Evolutionary conservation across 306 rosid species (phyloP).

Genomic region (Glycine tomentella): DNA sequence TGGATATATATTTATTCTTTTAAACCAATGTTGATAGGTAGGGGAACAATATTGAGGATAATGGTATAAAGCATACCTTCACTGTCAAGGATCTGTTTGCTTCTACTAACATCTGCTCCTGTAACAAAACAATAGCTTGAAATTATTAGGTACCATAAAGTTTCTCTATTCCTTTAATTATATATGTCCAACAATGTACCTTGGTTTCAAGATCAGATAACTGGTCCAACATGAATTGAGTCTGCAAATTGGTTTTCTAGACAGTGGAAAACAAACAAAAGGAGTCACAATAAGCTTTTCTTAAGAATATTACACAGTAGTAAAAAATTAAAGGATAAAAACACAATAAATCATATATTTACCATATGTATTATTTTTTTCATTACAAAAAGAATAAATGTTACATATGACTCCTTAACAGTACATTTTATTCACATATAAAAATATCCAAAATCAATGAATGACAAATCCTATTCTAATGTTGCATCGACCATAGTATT

Average conservation of each 20-base stretch:
- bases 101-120: constrained; percentile 84
- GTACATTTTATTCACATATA: too few relatives aligned
- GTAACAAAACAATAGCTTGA: constrained; percentile 27
- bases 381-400: background rate
- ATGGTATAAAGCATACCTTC: constrained; percentile 61
- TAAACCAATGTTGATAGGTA: background rate
- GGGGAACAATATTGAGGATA: constrained; percentile 1
- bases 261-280: constrained; percentile 15
- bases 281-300: constrained; percentile 26
- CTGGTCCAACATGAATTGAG: constrained; percentile 93
- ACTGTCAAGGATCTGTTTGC: constrained; percentile 81
- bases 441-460: too few relatives aligned
- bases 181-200: constrained; percentile 60
- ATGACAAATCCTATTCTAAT: too few relatives aligned
- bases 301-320: background rate
- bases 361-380: background rate
- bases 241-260: constrained; percentile 59
- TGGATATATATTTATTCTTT: background rate
- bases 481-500: background rate
- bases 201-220: constrained; percentile 87
- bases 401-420: background rate
- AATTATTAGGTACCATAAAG: constrained; percentile 34
- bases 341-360: background rate
- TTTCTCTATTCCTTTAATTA: too few relatives aligned
- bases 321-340: background rate